phyloP scores from a whole-genome alignment of 495 filamentous ascomycete genomes.

The Xylaria cubensis region DNA sequence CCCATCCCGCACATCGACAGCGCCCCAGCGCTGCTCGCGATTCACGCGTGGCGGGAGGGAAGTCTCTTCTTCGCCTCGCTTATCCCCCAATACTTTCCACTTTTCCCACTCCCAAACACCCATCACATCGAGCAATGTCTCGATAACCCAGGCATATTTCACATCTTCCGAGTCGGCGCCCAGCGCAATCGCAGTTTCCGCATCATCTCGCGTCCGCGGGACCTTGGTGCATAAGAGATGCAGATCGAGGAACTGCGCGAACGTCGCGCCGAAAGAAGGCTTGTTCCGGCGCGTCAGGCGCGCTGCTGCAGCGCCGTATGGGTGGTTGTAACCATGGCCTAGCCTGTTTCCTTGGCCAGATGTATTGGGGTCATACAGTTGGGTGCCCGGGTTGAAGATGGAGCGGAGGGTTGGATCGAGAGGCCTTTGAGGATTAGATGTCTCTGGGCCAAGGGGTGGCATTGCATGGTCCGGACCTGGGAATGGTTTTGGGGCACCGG shows the following conservation, averaged over 20 bases:
- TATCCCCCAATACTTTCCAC: background rate
- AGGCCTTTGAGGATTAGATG: background rate
- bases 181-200: constrained; percentile 21
- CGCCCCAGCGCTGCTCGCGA: constrained; percentile 53
- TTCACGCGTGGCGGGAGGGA: constrained; percentile 9
- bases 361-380: background rate
- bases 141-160: constrained; percentile 46
- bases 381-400: constrained; percentile 40
- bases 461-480: background rate
- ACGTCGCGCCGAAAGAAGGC: constrained; percentile 52
- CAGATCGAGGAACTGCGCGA: constrained; percentile 51
- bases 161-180: constrained; percentile 9
- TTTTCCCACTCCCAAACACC: constrained; percentile 39
- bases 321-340: background rate
- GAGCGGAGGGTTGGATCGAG: constrained; percentile 45
- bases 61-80: constrained; percentile 30
- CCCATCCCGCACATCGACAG: constrained; percentile 43
- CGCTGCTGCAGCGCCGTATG: background rate
- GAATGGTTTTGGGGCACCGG: background rate
- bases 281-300: constrained; percentile 34
- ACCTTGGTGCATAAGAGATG: constrained; percentile 51
- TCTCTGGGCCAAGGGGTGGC: background rate
- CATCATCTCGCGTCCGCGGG: constrained; percentile 39
- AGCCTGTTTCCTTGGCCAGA: background rate
- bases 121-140: constrained; percentile 53